phyloP scores from a whole-genome alignment of 2,329 filamentous ascomycete species.

The Mollisia scopiformis region DNA sequence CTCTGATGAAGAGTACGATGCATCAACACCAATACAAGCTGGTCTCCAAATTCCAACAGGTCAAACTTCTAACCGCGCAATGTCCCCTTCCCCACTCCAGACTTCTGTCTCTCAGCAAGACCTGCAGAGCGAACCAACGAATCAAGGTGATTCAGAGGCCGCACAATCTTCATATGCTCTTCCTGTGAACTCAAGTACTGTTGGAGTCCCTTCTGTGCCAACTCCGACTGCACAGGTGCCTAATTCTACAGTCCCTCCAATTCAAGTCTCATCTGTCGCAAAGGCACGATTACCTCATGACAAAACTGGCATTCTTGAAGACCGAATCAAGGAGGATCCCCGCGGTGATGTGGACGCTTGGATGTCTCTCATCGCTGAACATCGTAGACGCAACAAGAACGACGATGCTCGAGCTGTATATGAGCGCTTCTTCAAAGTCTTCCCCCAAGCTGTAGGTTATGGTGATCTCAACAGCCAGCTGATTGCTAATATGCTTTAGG shows the following conservation, averaged over 20 bases:
- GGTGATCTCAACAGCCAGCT: slow-evolving; percentile 2
- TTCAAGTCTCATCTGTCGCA: slow-evolving; percentile 30
- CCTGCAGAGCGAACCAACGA: slow-evolving; percentile 27
- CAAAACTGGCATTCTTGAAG: slow-evolving; percentile 63
- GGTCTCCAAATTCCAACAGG: slow-evolving; percentile 30
- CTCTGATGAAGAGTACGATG: slow-evolving; percentile 39
- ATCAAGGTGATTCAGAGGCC: slow-evolving; percentile 34
- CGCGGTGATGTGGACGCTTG: slow-evolving; percentile 92
- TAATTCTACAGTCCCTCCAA: slow-evolving; percentile 29
- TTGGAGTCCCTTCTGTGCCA: slow-evolving; percentile 27
- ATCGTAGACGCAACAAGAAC: slow-evolving; percentile 79
- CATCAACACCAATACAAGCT: slow-evolving; percentile 28
- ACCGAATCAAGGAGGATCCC: slow-evolving; percentile 88
- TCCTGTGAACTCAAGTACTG: slow-evolving; percentile 31
- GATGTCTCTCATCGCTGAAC: slow-evolving; percentile 83
- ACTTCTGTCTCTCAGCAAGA: slow-evolving; percentile 33
- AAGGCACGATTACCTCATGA: slow-evolving; percentile 41
- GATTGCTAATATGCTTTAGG: slow-evolving; percentile 57
- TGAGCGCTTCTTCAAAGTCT: slow-evolving; percentile 83
- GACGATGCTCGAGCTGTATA: slow-evolving; percentile 82
- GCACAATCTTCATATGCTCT: slow-evolving; percentile 26
- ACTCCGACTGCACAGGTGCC: slow-evolving; percentile 28
- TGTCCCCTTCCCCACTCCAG: slow-evolving; percentile 36
- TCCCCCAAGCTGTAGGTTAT: slow-evolving; percentile 84
- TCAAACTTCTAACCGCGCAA: slow-evolving; percentile 31